These are phyloP conservation scores for Zygoascus biomembranicola DNA, from an alignment of 805 yeast species.

Conservation along the genomic window DNA sequence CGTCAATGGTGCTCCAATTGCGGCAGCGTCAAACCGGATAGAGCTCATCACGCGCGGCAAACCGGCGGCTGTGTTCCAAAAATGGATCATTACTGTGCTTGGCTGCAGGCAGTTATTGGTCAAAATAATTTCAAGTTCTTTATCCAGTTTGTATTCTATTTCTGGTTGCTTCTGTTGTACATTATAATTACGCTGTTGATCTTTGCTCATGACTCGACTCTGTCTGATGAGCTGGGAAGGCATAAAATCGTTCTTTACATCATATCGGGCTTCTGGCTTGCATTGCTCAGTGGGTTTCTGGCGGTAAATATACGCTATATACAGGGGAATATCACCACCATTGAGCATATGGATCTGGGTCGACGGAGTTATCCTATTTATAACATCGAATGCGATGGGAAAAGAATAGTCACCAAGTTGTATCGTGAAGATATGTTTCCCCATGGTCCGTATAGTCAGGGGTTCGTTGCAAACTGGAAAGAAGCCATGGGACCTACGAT, in stretches of 20 bases:
- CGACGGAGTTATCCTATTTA: slow-evolving; percentile 24
- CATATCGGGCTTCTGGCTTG: slow-evolving; percentile 36
- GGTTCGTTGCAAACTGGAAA: slow-evolving; percentile 20
- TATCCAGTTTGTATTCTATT: slow-evolving; percentile 36
- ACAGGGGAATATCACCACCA: slow-evolving; percentile 42
- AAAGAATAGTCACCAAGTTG: slow-evolving; percentile 38
- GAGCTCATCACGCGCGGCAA: slow-evolving; percentile 64
- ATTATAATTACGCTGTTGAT: slow-evolving; percentile 33
- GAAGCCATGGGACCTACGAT: slow-evolving; percentile 24
- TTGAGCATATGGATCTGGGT: slow-evolving; percentile 34
- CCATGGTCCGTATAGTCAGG: slow-evolving; percentile 24
- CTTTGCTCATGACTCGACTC: slow-evolving; percentile 20
- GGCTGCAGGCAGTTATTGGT: slow-evolving; percentile 71
- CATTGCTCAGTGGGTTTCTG: slow-evolving; percentile 38
- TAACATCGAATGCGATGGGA: slow-evolving; percentile 33
- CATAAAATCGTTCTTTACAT: slow-evolving; percentile 44
- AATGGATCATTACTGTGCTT: slow-evolving; percentile 80
- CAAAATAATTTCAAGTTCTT: slow-evolving; percentile 55
- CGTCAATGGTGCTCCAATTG: slow-evolving; percentile 73
- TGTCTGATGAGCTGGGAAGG: slow-evolving; percentile 28
- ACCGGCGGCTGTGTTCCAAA: slow-evolving; percentile 51
- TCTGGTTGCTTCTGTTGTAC: slow-evolving; percentile 32
- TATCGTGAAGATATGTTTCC: slow-evolving; percentile 28
- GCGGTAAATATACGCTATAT: slow-evolving; percentile 40
- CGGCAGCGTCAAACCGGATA: slow-evolving; percentile 51